These are phyloP conservation scores for Teunomyces stri DNA, from an alignment of 805 yeast species.

Conservation along the genomic window DNA sequence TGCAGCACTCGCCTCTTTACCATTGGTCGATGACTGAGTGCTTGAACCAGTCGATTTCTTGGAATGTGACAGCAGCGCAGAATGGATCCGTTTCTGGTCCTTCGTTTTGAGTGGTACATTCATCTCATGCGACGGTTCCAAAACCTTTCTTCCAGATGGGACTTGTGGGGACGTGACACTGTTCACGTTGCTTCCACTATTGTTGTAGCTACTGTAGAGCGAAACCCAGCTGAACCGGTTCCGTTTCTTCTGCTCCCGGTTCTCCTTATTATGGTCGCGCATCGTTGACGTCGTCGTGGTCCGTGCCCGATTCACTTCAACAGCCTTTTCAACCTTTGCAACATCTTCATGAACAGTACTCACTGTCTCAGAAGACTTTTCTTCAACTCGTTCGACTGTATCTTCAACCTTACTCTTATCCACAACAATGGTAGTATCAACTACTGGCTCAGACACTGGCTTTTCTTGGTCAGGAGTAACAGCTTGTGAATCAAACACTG, in stretches of 20 bases:
- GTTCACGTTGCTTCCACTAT: slow-evolving; percentile 10
- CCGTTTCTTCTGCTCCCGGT: slow-evolving; percentile 27
- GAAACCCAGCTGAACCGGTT: slow-evolving; percentile 45
- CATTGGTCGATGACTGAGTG: slow-evolving; percentile 21
- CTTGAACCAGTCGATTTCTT: slow-evolving; percentile 25
- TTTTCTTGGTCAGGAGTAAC: slow-evolving; percentile 6
- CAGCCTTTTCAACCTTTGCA: background rate
- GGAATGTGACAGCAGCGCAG: slow-evolving; percentile 28
- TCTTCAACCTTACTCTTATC: slow-evolving; percentile 5
- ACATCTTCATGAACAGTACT: background rate
- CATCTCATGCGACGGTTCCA: slow-evolving; percentile 32
- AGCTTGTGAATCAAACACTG: slow-evolving; percentile 22
- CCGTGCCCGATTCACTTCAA: background rate
- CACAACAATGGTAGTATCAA: background rate
- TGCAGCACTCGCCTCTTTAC: slow-evolving; percentile 70
- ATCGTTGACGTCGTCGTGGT: background rate
- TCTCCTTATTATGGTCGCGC: slow-evolving; percentile 22
- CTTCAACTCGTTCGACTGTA: slow-evolving; percentile 5
- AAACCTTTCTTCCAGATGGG: slow-evolving; percentile 15
- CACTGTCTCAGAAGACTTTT: slow-evolving; percentile 3
- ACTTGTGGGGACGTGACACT: background rate
- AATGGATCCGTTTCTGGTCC: slow-evolving; percentile 24
- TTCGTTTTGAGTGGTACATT: slow-evolving; percentile 17
- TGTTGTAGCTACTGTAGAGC: slow-evolving; percentile 36
- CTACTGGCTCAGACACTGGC: background rate